These are phyloP conservation scores for Lyophyllum decastes DNA, from an alignment of 768 basidiomycete genomes.

Conservation along the genomic window DNA sequence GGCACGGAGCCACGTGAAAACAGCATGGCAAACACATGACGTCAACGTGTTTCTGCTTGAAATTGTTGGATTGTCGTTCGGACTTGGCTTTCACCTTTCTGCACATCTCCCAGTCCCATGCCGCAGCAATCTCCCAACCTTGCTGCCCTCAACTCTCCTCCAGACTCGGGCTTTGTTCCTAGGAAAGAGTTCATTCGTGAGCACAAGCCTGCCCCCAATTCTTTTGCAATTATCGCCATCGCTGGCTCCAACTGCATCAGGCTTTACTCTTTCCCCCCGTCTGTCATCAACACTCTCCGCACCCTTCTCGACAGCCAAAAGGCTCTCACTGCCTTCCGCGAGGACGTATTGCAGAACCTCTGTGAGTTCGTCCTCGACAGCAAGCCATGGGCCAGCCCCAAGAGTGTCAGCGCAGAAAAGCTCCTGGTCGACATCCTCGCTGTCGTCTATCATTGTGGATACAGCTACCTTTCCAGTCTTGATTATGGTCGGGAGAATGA, in stretches of 20 bases:
- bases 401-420: conserved; percentile 64
- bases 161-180: conserved; percentile 60
- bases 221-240: conserved; percentile 72
- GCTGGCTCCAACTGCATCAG: conserved; percentile 64
- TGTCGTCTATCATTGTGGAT: conserved; percentile 63
- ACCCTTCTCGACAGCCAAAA: conserved; percentile 52
- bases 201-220: conserved; percentile 47
- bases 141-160: conserved; percentile 27
- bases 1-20: conserved; percentile 13
- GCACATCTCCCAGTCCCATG: conserved; percentile 3
- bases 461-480: conserved; percentile 63
- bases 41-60: conserved; percentile 18
- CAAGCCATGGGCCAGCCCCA: conserved; percentile 75
- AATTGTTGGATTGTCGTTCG: background rate
- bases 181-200: conserved; percentile 74
- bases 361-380: conserved; percentile 68
- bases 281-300: conserved; percentile 54
- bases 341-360: conserved; percentile 58
- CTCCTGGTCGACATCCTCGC: conserved; percentile 69
- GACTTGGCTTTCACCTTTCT: background rate
- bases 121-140: conserved; percentile 17
- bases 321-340: conserved; percentile 46
- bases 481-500: conserved; percentile 80
- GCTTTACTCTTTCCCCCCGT: conserved; percentile 66
- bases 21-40: conserved; percentile 20